Evolutionary conservation across 1,284 basidiomycete species (phyloP), one percentile per base, ranked within the genome.

Genomic region (Omphalotus olearius): DNA sequence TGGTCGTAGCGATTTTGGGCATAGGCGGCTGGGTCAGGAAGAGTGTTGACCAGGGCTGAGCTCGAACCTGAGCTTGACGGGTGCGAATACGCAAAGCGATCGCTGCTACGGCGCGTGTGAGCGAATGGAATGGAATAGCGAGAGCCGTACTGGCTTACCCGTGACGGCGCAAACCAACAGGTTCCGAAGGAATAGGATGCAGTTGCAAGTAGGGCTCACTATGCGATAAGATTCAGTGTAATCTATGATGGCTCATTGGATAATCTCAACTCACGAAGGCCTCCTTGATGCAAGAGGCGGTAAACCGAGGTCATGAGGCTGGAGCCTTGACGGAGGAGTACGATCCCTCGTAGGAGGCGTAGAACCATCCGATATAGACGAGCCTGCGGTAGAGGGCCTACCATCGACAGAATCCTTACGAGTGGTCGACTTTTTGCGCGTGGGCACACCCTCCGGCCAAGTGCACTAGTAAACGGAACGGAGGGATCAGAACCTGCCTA

Each of bases 401-500:
- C 73, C 73, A 50, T 83, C 81, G 40, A 69, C 56, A 25, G 71
- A 71, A 50, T 80, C 78, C 56, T 75, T 77, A 57, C 72, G 71
- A 0, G 71, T 60, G 0, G 71, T 55, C 25, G 74, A 67, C 65
- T 80, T 82, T 66, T 83, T 85, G 54, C 83, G 74, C 26, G 77
- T 64, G 18, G 83, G 81, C 11, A 79, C 76, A 9, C 82, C 82
- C 60, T 89, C 85, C 2, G 88, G 88, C 88, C 88, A 91, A 43
- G 83, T 88, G 64, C 89, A 91, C 88, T 91, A 57, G 37, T 37
- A 7, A 50, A 23, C 18, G 28, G 28, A 18, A 28, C 20, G 33
- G 4, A 44, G 18, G 41, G 52, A 44, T 26, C 18, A n/a, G 14
- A n/a, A 11, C 3, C 25, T 16, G 18, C 4, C 26, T n/a, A 48